Base-by-base conservation (phyloP, 257 asterid genomes). In the Thymus quinquecostatus region DNA sequence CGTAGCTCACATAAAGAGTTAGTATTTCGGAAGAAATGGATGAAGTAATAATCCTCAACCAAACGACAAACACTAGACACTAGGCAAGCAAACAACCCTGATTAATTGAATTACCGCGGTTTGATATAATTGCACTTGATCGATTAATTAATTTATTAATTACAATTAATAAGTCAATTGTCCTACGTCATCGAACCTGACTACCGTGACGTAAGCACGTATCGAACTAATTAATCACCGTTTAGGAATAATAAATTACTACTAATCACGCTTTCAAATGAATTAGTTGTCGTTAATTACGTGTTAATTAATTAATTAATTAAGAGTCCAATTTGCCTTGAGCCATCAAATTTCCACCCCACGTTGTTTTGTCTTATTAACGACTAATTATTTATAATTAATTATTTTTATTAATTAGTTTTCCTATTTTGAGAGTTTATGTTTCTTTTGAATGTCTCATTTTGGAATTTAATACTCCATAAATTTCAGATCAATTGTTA, bases 271-370 rank as follows among this genome's bases (percentile, higher is more conserved):
- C n/a, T 34, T 14, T 27, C 43, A 36, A 6, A 47, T 56, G 48
- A 33, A 60, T 29, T 57, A 66, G 59, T 41, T 55, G 29, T 9
- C 28, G 12, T 45, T 48, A 38, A 34, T 21, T 44, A 11, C 40
- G 38, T 29, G 63, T 53, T 21, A 21, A 21, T 21, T 21, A 21
- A 21, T 21, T 21, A 27, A 54, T 54, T 56, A 41, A 32, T 43
- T 64, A 64, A 64, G 2, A 27, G 49, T 27, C 77, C 77, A 73
- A 65, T 57, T 67, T 49, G 57, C 69, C 56, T 74, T 57, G 73
- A 74, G 69, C 70, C 79, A 67, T 68, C 69, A 60, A 75, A 30
- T 21, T 51, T 75, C 60, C 75, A 75, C 66, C 66, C 74, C 44
- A 68, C 49, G 51, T n/a, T 54, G 34, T 11, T 75, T 50, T 67